Base-by-base conservation (phyloP, 768 basidiomycete species). In the Lactarius indigo region DNA sequence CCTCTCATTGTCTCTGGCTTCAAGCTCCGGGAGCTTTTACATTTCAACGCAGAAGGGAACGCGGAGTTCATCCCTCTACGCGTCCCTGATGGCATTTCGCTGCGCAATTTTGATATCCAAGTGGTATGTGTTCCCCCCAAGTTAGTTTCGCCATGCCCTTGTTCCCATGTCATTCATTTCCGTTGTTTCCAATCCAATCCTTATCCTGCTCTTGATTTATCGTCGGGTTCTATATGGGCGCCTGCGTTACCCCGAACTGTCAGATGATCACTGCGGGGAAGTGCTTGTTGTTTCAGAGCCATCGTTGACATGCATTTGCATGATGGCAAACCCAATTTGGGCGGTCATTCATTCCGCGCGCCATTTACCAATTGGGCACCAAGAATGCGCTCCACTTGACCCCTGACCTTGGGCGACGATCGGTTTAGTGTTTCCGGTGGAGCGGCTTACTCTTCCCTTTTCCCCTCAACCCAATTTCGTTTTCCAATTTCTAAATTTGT, bases 101-200 rank as follows among this genome's bases (percentile, higher is more conserved):
- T 92, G 72, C 81, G 94, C 70, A 94, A 96, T 79, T 94, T 96
- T 75, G 91, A 91, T 33, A 90, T 94, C 66, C 94, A 96, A 76
- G 85, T 90, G 70, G 90, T 93, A 74, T 81, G 91, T 87, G 91
- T 87, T 57, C 30, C 57, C 64, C 68, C 61, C 54, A 50, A 62
- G 56, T 57, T 41, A 31, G n/a, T 39, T 57, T 57, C 18, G 17
- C n/a, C 35, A 57, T 39, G 26, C 41, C 55, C 59, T 50, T 58
- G 50, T 57, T 37, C 58, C 61, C 39, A 18, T 64, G n/a, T 20
- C 17, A 15, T 57, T 44, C 41, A 23, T 60, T 17, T 31, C 42
- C 50, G 62, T 56, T 50, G 41, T 33, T 33, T 31, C 20, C 12
- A 15, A 37, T 68, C 31, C 33, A 30, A 12, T 17, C 44, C 31